Base-by-base conservation (phyloP, 1,284 basidiomycete species). In the Sanguinoderma infundibulare region DNA sequence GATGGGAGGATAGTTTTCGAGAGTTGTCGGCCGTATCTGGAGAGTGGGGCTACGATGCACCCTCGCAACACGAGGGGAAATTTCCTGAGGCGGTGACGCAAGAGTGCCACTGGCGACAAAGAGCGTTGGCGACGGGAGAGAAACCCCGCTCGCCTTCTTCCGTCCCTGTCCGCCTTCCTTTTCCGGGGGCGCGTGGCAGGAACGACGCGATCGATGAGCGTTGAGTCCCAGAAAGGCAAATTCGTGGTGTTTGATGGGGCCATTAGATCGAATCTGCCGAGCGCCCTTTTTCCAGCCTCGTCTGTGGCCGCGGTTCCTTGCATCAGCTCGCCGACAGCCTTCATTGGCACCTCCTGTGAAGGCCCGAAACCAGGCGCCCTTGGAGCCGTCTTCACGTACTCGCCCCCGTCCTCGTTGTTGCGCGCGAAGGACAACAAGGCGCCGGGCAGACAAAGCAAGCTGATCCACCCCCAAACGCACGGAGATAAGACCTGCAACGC, bases 141-240 rank as follows among this genome's bases (percentile, higher is more conserved):
- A 59, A 61, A 42, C 55, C 32, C 63, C 57, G 58, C 26, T 17
- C 26, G 14, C 4, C 46, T 49, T 49, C 46, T 20, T 49, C 57
- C 53, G 51, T 56, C 46, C 51, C 57, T 46, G 42, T 32, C 58
- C 57, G 15, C 55, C 39, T 62, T 35, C 65, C 56, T 32, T 12
- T 61, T 54, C 15, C 51, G 62, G 59, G 15, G 32, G 40, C 14
- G 36, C 22, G 32, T 14, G 28, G 15, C 30, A 52, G 51, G 63
- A 64, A 59, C 35, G 24, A 36, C 22, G 35, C 24, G 4, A 67
- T 67, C 65, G 65, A 67, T 67, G 62, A 60, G 62, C 65, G 65
- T 67, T 67, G 65, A 67, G 65, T 67, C 62, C 54, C 44, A 28
- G 52, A 47, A 42, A 30, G 61, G 65, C 59, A 67, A 40, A 22